Base-by-base conservation (phyloP, 495 filamentous ascomycete species). In the Podospora australis region DNA sequence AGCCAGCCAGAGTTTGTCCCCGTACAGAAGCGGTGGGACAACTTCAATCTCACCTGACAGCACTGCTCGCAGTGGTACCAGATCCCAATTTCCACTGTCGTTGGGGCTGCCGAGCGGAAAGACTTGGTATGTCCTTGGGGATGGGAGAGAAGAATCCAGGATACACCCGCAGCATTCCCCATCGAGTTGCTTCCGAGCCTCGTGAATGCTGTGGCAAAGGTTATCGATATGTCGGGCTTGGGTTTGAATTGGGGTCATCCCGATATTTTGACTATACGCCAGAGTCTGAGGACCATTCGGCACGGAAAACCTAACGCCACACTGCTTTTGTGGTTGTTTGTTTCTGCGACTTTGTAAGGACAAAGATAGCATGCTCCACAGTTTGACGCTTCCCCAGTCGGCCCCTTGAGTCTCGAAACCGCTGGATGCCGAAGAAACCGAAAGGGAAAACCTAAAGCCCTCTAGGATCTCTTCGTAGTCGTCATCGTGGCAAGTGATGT, bases 381-480 rank as follows among this genome's bases (percentile, higher is more conserved):
- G n/a, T 25, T 23, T 43, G 38, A 13, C 21, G 22, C 22, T 11
- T 9, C 40, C 22, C 10, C 20, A 16, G 22, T 14, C 7, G 6
- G n/a, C 0, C 39, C 19, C 19, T 7, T 3, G 14, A 22, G 39
- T 5, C 6, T 41, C 39, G n/a, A n/a, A 43, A 6, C 22, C 40
- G 23, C 14, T 23, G 7, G 22, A 43, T 6, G 20, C 9, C 6
- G 40, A 43, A 4, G 40, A 43, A 9, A 23, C 11, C 8, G 22
- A 8, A 26, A 28, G 20, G 21, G 20, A 23, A 11, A 52, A 58
- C 8, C 39, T 29, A 4, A 52, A 36, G 0, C 16, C 13, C 23
- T 47, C 39, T 0, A 47, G 46, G 2, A 64, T 42, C 6, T 56
- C 43, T 5, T 56, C 32, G 11, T 57, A 46, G 25, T 56, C 48